Conservation (phyloP, 805 yeast species). For the Barnettozyma salicaria region DNA sequence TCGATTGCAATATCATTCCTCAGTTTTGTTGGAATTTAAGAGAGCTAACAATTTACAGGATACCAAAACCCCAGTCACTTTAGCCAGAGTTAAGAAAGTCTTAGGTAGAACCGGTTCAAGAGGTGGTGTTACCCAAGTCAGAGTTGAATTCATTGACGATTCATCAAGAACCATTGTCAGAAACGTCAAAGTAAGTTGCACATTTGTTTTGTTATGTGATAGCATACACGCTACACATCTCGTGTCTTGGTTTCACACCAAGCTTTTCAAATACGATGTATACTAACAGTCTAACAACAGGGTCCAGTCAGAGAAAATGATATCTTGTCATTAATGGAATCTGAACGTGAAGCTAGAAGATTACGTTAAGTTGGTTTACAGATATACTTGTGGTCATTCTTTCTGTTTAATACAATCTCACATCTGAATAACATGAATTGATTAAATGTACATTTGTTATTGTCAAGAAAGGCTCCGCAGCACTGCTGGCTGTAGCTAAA, state of each 20-base stretch:
- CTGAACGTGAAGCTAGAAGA: constrained; percentile 99
- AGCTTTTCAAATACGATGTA: too few species aligned
- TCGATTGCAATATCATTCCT: too few species aligned
- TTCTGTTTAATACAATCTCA: constrained; percentile 15
- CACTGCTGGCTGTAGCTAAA: not conserved
- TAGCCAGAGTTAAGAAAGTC: constrained; percentile 99
- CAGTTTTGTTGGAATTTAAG: not conserved
- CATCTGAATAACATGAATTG: constrained; percentile 17
- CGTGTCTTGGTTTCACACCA: not conserved
- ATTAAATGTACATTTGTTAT: constrained; percentile 27
- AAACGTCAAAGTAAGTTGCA: constrained; percentile 62
- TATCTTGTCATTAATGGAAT: constrained; percentile 98
- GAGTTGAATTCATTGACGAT: constrained; percentile 95
- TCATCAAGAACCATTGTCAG: constrained; percentile 93
- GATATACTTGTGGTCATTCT: constrained; percentile 16
- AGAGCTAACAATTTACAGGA: constrained; percentile 18
- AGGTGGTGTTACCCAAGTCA: constrained; percentile 99
- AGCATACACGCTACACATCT: too few species aligned
- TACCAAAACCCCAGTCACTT: constrained; percentile 66
- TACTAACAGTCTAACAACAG: constrained; percentile 16
- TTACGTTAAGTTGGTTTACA: constrained; percentile 53
- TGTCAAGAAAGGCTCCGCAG: constrained; percentile 6
- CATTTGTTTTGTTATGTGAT: not conserved
- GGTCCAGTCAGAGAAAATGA: constrained; percentile 98
- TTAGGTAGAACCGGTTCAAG: constrained; percentile 99